Evolutionary conservation across 768 basidiomycete genomes (phyloP).

Genomic region (Suillus subaureus): DNA sequence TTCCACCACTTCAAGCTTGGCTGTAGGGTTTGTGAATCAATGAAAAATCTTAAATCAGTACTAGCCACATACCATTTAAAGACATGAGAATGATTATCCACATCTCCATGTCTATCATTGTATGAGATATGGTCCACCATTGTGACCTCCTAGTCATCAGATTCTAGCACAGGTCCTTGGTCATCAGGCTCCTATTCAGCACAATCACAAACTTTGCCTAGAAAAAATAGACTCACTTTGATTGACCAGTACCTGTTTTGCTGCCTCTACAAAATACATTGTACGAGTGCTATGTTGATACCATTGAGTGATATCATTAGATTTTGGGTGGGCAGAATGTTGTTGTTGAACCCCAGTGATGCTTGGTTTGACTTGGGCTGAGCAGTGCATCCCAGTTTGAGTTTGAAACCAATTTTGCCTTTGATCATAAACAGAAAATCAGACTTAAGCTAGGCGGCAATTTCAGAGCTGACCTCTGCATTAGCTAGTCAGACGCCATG

Average conservation of each 20-base stretch:
- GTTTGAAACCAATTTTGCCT: neutral
- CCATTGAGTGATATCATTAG: neutral
- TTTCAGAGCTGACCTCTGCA: neutral
- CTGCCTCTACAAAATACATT: neutral
- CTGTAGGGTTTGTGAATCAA: neutral
- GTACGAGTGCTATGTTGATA: neutral
- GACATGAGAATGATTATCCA: neutral
- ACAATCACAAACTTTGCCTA: neutral
- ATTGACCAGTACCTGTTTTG: neutral
- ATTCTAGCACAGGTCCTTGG: neutral
- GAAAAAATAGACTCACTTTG: neutral
- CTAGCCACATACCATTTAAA: neutral
- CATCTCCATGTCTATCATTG: neutral
- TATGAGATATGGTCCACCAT: neutral
- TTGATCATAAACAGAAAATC: neutral
- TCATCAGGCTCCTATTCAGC: neutral
- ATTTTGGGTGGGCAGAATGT: neutral
- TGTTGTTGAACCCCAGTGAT: neutral
- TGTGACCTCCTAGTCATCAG: neutral
- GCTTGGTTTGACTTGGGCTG: neutral
- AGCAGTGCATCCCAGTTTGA: neutral
- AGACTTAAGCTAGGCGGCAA: neutral
- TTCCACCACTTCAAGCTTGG: neutral
- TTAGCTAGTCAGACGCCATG: neutral
- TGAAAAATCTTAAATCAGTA: neutral